These are phyloP conservation scores for Carex scoparia DNA, from an alignment of 176 grass and related monocot genomes.

Conservation along the genomic window DNA sequence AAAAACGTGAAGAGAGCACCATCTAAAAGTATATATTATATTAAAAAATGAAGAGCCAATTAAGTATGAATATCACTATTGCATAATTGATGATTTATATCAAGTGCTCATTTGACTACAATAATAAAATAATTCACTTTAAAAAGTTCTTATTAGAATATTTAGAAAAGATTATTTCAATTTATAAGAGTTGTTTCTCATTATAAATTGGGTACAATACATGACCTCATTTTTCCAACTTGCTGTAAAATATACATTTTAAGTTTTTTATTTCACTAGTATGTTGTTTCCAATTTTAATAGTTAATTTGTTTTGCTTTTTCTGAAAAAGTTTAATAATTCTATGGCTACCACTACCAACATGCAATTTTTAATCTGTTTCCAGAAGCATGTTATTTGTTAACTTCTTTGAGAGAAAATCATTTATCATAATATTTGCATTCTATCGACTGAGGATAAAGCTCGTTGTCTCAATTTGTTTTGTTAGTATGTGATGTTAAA, in stretches of 20 bases:
- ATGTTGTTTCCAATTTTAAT: not conserved
- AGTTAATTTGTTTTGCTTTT: not conserved
- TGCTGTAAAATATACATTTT: not conserved
- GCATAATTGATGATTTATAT: not conserved
- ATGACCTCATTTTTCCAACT: not conserved
- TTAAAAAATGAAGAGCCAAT: no score
- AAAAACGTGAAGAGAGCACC: not conserved
- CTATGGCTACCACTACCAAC: no score
- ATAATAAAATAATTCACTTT: not conserved
- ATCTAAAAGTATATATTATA: not conserved
- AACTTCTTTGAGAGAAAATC: no score
- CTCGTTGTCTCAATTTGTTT: not conserved
- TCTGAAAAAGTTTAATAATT: no score
- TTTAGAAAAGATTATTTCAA: not conserved
- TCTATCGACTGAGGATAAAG: no score
- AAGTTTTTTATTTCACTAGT: not conserved
- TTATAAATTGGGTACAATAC: not conserved
- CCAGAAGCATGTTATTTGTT: no score
- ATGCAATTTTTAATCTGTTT: no score
- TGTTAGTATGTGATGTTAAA: not conserved
- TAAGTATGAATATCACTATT: not conserved
- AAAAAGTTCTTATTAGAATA: not conserved
- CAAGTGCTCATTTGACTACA: not conserved
- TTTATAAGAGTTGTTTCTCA: not conserved
- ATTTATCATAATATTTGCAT: no score